Evolutionary conservation across 768 basidiomycete genomes (phyloP).

Genomic region (Tephrocybe sp.): DNA sequence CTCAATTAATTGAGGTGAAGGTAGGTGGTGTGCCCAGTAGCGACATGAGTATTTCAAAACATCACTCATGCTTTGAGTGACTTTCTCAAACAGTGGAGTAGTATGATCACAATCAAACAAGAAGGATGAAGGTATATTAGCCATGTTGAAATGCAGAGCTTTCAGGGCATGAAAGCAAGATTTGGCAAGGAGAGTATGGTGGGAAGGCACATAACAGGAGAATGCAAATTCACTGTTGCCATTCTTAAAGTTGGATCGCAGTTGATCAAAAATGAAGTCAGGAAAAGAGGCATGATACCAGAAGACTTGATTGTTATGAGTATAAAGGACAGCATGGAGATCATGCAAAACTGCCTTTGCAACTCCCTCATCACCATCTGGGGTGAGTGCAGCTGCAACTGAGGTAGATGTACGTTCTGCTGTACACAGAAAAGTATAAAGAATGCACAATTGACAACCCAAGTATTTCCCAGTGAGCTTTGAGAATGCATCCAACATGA

Average conservation of each 20-base stretch:
- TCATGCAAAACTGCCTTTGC: slow-evolving; percentile 6
- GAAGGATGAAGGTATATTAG: slow-evolving; percentile 18
- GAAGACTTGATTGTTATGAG: slow-evolving; percentile 14
- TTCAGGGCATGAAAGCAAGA: slow-evolving; percentile 22
- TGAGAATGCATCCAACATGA: too few species aligned
- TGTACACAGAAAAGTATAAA: slow-evolving; percentile 21
- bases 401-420: slow-evolving; percentile 16
- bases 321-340: slow-evolving; percentile 23
- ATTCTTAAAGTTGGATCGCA: neutral
- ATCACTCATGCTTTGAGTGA: slow-evolving; percentile 10
- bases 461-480: too few species aligned
- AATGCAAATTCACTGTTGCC: neutral
- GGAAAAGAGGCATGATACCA: slow-evolving; percentile 26
- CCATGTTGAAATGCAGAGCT: slow-evolving; percentile 20
- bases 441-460: too few species aligned
- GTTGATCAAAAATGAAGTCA: slow-evolving; percentile 21
- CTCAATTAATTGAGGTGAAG: neutral
- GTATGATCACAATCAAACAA: slow-evolving; percentile 15
- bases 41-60: slow-evolving; percentile 4
- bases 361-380: neutral
- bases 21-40: slow-evolving; percentile 6
- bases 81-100: neutral
- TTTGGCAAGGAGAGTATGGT: too few species aligned
- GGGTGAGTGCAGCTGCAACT: slow-evolving; percentile 7
- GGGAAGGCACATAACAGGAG: too few species aligned